phyloP scores from a whole-genome alignment of 441 rosid genomes.

The Euphorbia schlechtendalii region DNA sequence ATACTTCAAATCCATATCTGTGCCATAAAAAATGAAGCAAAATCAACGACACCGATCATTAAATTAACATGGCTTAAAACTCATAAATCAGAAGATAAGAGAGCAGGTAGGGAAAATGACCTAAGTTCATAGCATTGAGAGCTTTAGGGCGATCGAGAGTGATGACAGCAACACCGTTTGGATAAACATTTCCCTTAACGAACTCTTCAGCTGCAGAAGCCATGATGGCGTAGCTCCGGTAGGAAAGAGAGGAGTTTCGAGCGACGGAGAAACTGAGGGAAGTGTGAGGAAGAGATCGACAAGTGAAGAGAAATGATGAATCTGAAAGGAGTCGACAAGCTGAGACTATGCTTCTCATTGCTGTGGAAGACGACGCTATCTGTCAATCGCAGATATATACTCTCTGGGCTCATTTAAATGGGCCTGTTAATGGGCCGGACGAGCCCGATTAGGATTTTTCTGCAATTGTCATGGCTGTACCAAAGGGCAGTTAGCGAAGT shows the following conservation, averaged over 20 bases:
- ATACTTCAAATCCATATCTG: constrained; percentile 83
- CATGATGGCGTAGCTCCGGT: constrained; percentile 43
- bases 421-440: too few relatives aligned
- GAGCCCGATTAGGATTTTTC: too few relatives aligned
- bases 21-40: constrained; percentile 5
- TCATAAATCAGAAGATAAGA: neutral
- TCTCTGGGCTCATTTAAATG: too few relatives aligned
- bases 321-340: constrained; percentile 31
- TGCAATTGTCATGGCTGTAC: too few relatives aligned
- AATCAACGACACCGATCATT: neutral
- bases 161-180: constrained; percentile 81
- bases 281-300: neutral
- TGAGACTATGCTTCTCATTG: constrained; percentile 31
- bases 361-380: neutral
- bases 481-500: too few relatives aligned
- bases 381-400: neutral
- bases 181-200: constrained; percentile 58
- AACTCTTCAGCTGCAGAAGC: constrained; percentile 43
- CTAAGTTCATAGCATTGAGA: constrained; percentile 90
- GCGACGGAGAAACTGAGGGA: neutral
- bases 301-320: constrained; percentile 8
- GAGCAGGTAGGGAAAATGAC: constrained; percentile 16
- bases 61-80: neutral
- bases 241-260: neutral
- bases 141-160: constrained; percentile 89